Conservation (phyloP, 352 stramenopile genomes). For the Globisporangium spiculum region DNA sequence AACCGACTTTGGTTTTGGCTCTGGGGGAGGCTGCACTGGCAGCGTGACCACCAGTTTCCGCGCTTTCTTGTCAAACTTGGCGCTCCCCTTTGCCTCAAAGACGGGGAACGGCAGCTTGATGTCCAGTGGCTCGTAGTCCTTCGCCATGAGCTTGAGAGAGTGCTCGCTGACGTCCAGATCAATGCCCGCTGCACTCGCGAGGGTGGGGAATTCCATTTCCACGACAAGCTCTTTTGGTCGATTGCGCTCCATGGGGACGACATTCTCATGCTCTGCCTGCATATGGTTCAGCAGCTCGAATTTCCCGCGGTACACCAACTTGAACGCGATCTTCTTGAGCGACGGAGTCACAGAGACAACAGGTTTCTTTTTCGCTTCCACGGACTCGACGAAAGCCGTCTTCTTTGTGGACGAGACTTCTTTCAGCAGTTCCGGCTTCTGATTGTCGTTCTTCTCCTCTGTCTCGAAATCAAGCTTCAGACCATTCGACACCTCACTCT, state of each 20-base stretch:
- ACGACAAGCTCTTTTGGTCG: conserved; percentile 68
- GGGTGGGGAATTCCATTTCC: conserved; percentile 57
- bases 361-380: background rate
- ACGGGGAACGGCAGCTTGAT: conserved; percentile 75
- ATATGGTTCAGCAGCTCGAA: conserved; percentile 80
- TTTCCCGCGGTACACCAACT: conserved; percentile 60
- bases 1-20: conserved; percentile 22
- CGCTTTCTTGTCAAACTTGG: conserved; percentile 83
- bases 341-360: background rate
- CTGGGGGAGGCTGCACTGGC: conserved; percentile 59
- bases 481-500: background rate
- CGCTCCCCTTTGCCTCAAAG: conserved; percentile 67
- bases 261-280: conserved; percentile 43
- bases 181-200: conserved; percentile 50
- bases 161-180: conserved; percentile 68
- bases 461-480: conserved; percentile 6
- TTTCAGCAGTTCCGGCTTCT: conserved; percentile 11
- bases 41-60: conserved; percentile 76
- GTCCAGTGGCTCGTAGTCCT: conserved; percentile 49
- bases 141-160: conserved; percentile 34
- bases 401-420: conserved; percentile 21
- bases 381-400: background rate
- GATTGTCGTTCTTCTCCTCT: background rate
- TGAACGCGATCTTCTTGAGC: conserved; percentile 50
- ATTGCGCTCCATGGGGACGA: conserved; percentile 27